Evolutionary conservation across 441 rosid genomes (phyloP), one percentile per base, ranked within the genome.

Genomic region (Populus hybrid): DNA sequence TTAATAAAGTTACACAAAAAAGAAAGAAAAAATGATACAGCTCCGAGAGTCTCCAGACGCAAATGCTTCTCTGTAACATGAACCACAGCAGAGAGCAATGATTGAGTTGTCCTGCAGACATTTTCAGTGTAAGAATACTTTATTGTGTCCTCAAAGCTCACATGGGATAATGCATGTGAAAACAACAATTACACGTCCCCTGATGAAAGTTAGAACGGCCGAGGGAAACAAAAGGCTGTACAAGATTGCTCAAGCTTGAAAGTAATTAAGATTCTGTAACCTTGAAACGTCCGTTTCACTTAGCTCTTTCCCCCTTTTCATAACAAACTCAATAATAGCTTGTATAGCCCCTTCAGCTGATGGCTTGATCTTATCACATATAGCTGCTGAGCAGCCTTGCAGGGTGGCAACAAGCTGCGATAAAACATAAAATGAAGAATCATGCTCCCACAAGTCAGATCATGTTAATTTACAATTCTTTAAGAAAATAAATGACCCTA

Each of bases 341-440:
- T 92, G 97, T 76, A 93, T 92, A 76, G 97, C 90, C 80, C 99
- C 99, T 89, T 97, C 99, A 75, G 99, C 97, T 68, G 99, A 91
- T 81, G 88, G 98, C 85, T 88, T 95, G 84, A 90, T 81, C 87
- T 85, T 90, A 84, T 97, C 98, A 78, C 99, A 93, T 83, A 97
- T 87, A 82, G 97, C 98, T 79, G 90, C 72, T 66, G 95, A 82
- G 86, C 93, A 91, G 79, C 93, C 88, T 78, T 88, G 89, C 84
- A 97, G 85, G 76, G 97, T 85, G 77, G 90, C 91, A 70, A 93
- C 94, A 84, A 95, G 99, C 99, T 97, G 88, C 92, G 90, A 80
- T 36, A 81, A 81, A 80, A 75, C 74, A 76, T 77, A 59, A 82
- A 85, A 78, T 82, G 78, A 68, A 80, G 74, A 73, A 71, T 84